Evolutionary conservation across 148 eudicot species (phyloP).

Genomic region (Silene uniflora): DNA sequence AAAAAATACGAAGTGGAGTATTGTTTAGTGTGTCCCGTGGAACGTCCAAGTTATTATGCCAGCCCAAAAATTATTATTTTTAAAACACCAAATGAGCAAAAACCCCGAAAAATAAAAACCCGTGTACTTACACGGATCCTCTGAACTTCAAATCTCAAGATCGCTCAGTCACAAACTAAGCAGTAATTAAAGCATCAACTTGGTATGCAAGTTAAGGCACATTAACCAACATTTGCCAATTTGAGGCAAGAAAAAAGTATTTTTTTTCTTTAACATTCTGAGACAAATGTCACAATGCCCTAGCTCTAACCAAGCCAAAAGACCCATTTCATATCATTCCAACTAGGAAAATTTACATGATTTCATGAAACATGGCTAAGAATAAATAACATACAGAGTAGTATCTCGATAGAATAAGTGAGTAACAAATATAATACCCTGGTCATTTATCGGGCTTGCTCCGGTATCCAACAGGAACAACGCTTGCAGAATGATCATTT

Average conservation of each 20-base stretch:
- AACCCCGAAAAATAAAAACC: no score
- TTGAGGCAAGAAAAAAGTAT: no score
- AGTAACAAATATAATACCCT: constrained; percentile 32
- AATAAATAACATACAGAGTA: background rate
- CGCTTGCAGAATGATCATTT: constrained; percentile 45
- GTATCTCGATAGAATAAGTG: background rate
- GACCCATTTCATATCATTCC: background rate
- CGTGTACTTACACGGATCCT: no score
- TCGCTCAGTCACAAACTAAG: background rate
- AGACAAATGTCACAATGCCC: no score
- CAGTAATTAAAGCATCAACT: background rate
- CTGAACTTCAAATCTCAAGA: no score
- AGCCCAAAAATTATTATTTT: no score
- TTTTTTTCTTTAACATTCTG: no score
- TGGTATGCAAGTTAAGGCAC: background rate
- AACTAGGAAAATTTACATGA: background rate
- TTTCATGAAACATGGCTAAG: background rate
- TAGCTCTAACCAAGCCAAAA: background rate
- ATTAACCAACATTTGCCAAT: background rate
- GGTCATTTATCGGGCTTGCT: constrained; percentile 52
- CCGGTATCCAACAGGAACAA: constrained; percentile 56
- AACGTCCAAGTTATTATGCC: no score
- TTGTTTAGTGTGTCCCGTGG: no score
- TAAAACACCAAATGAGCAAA: no score
- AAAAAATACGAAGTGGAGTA: no score